phyloP scores from a whole-genome alignment of 345 rosid species.

The Leavenworthia alabamica region DNA sequence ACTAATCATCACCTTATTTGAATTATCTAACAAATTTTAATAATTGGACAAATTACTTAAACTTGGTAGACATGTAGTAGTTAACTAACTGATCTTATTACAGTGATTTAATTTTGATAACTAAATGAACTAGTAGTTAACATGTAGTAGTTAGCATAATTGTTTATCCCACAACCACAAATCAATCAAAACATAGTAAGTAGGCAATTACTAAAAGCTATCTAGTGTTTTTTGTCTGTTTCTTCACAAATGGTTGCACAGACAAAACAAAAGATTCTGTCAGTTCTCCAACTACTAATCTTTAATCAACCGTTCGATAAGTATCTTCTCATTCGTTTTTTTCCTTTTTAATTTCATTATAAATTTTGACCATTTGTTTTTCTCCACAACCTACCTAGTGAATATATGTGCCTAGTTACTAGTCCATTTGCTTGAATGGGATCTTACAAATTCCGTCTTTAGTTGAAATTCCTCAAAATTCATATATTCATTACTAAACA shows the following conservation, averaged over 20 bases:
- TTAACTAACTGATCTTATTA: background rate
- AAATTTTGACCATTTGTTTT: background rate
- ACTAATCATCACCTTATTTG: background rate
- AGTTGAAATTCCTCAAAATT: background rate
- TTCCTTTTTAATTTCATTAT: background rate
- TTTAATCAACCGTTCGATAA: background rate
- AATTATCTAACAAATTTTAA: background rate
- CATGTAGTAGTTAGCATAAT: too few relatives aligned
- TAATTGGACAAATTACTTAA: background rate
- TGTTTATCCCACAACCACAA: background rate
- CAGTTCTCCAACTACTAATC: background rate
- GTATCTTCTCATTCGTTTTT: background rate
- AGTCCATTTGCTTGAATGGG: background rate
- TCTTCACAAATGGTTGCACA: slow-evolving; percentile 16
- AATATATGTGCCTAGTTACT: slow-evolving; percentile 13
- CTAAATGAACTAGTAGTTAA: too few relatives aligned
- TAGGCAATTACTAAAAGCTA: background rate
- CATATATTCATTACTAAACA: background rate
- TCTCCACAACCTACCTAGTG: slow-evolving; percentile 17
- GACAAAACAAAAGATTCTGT: slow-evolving; percentile 20
- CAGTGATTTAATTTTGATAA: background rate
- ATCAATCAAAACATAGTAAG: background rate
- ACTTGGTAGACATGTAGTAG: background rate
- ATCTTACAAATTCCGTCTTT: background rate
- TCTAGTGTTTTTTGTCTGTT: slow-evolving; percentile 20